Percentiles rank a stretch among this genome's conserved stretches.
Evolutionary conservation across 108 stramenopile genomes (phyloP).

Genomic region (Stephanodiscus triporus): DNA sequence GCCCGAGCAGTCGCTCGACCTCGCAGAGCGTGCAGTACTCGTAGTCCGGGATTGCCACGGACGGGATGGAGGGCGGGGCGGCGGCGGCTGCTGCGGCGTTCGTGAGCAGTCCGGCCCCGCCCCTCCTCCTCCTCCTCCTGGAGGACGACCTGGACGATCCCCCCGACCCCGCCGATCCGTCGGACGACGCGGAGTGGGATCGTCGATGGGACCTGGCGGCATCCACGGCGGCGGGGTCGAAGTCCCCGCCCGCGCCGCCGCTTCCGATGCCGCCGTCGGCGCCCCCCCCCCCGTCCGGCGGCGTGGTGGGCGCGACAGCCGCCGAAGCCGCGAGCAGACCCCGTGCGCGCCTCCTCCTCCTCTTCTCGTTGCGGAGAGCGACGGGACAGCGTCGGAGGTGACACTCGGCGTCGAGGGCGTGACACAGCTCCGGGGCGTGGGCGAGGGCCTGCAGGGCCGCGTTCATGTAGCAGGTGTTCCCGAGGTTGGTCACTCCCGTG

Average conservation of each 20-base stretch:
- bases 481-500: constrained; percentile 79
- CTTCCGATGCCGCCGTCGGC: not conserved
- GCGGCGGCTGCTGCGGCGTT: too few relatives aligned
- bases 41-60: constrained; percentile 18
- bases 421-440: constrained; percentile 85
- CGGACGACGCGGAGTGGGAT: constrained; percentile 6
- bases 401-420: constrained; percentile 82
- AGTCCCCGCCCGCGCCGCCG: not conserved
- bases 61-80: too few relatives aligned
- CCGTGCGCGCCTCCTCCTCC: constrained; percentile 21
- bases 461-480: constrained; percentile 92
- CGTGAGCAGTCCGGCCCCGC: too few relatives aligned
- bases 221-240: not conserved
- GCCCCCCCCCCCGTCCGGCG: constrained; percentile 27
- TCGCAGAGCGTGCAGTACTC: constrained; percentile 86
- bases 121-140: constrained; percentile 28
- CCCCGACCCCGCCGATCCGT: constrained; percentile 10
- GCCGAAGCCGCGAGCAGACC: too few relatives aligned
- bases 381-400: constrained; percentile 67
- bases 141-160: constrained; percentile 7
- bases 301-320: constrained; percentile 25
- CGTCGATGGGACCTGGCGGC: constrained; percentile 22
- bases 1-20: constrained; percentile 65
- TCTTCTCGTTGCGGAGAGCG: constrained; percentile 30
- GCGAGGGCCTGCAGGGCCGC: constrained; percentile 85